These are phyloP conservation scores for Leccinum griseonigrum DNA, from an alignment of 1,284 basidiomycete genomes.

Conservation along the genomic window DNA sequence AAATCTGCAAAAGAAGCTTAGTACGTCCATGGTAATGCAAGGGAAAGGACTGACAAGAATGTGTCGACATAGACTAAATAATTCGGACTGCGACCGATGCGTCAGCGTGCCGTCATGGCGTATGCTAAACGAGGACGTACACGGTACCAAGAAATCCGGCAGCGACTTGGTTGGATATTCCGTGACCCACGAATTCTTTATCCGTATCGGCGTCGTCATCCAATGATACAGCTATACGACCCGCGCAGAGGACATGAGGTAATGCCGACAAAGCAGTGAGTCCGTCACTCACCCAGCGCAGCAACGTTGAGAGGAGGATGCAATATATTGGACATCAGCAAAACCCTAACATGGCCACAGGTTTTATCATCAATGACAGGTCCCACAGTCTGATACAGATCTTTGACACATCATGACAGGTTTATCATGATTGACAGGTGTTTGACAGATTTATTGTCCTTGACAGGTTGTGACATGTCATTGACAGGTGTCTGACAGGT, in stretches of 20 bases:
- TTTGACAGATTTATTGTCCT: too few relatives aligned
- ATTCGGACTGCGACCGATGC: slow-evolving; percentile 53
- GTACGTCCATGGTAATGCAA: slow-evolving; percentile 1
- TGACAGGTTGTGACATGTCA: too few relatives aligned
- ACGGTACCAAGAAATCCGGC: slow-evolving; percentile 83
- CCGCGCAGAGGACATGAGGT: background rate
- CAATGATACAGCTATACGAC: slow-evolving; percentile 74
- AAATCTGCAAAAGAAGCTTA: slow-evolving; percentile 49
- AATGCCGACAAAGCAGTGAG: background rate
- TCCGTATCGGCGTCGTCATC: slow-evolving; percentile 92
- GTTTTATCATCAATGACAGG: too few relatives aligned
- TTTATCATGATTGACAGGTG: too few relatives aligned
- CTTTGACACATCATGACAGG: too few relatives aligned
- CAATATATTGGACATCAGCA: slow-evolving; percentile 64
- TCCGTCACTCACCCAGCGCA: slow-evolving; percentile 62
- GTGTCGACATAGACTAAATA: slow-evolving; percentile 91
- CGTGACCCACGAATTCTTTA: slow-evolving; percentile 90
- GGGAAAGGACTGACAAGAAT: slow-evolving; percentile 55
- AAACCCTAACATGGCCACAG: too few relatives aligned
- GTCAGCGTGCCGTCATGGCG: slow-evolving; percentile 8
- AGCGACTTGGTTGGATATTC: slow-evolving; percentile 79
- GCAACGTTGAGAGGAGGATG: slow-evolving; percentile 95
- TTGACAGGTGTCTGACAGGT: too few relatives aligned
- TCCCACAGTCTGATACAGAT: too few relatives aligned
- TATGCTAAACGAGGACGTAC: slow-evolving; percentile 38